These are phyloP conservation scores for Talaromyces sp. DNA, from an alignment of 2,329 filamentous ascomycete species.

Conservation along the genomic window DNA sequence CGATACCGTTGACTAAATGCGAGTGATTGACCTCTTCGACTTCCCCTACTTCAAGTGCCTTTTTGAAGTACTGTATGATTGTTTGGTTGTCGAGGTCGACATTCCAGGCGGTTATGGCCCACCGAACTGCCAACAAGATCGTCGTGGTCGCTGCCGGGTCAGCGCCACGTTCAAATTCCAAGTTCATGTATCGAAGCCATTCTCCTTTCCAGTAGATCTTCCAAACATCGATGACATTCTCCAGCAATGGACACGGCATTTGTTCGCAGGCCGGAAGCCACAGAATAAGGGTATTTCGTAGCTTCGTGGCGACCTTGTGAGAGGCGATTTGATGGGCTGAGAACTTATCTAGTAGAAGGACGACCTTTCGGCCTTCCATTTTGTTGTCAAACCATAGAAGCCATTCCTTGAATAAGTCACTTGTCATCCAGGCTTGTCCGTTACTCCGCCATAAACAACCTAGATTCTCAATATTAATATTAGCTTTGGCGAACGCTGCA, in stretches of 20 bases:
- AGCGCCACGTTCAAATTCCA: not conserved
- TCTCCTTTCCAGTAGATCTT: conserved; percentile 11
- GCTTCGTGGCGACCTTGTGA: conserved; percentile 1
- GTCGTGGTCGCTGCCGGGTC: conserved; percentile 7
- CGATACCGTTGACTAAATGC: conserved; percentile 4
- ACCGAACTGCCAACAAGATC: conserved; percentile 15
- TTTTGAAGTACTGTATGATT: conserved; percentile 13
- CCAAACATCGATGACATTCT: conserved; percentile 14
- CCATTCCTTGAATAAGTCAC: conserved; percentile 20
- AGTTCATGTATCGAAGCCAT: conserved; percentile 10
- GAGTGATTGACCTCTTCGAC: not conserved
- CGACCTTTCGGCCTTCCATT: conserved; percentile 16
- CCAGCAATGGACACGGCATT: conserved; percentile 14
- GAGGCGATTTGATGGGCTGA: conserved; percentile 16
- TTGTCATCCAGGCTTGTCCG: conserved; percentile 21
- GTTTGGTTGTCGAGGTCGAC: conserved; percentile 2
- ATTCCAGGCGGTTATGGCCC: conserved; percentile 12
- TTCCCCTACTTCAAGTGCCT: conserved; percentile 1
- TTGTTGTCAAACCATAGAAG: conserved; percentile 14
- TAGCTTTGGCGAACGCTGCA: conserved; percentile 16
- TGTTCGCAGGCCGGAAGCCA: conserved; percentile 15
- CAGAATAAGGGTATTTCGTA: conserved; percentile 17
- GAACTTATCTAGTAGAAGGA: conserved; percentile 19
- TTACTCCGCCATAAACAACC: conserved; percentile 23
- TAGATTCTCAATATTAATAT: conserved; percentile 22